Evolutionary conservation across 805 yeast genomes (phyloP).

Genomic region (Spathaspora sp.): DNA sequence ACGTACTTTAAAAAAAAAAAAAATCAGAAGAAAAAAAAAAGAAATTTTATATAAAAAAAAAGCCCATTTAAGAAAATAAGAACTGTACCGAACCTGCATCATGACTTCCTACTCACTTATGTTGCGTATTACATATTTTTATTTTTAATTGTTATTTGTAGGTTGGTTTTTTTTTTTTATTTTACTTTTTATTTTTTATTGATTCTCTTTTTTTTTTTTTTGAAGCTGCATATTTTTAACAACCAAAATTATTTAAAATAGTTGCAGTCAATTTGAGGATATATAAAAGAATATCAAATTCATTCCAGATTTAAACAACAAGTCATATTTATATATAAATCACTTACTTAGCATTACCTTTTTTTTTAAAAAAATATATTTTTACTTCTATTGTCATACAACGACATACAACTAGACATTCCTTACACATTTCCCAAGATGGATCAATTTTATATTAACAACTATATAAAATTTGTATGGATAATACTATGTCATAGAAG

Average conservation of each 20-base stretch:
- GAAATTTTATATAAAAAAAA: not conserved
- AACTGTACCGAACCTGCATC: not conserved
- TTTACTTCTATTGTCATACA: not conserved
- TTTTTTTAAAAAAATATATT: not conserved
- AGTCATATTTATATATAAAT: not conserved
- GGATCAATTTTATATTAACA: constrained; percentile 8
- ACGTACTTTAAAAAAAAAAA: not conserved
- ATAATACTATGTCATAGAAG: constrained; percentile 2
- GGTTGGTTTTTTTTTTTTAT: not conserved
- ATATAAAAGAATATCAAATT: not conserved
- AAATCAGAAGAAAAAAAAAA: not conserved
- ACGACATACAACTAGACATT: not conserved
- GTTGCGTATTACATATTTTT: not conserved
- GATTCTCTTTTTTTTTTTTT: not conserved
- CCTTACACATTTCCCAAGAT: not conserved
- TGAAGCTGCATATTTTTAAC: not conserved
- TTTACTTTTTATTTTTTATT: not conserved
- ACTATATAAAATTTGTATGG: constrained; percentile 5
- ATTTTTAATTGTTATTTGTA: not conserved
- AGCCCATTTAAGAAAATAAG: not conserved
- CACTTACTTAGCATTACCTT: not conserved
- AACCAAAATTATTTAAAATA: not conserved
- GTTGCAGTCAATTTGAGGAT: not conserved
- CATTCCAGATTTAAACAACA: not conserved
- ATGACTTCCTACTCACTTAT: not conserved